Percentiles rank a stretch among this genome's conserved stretches.
These are phyloP conservation scores for Capronia coronata DNA, from an alignment of 2,329 filamentous ascomycete genomes.

Conservation along the genomic window DNA sequence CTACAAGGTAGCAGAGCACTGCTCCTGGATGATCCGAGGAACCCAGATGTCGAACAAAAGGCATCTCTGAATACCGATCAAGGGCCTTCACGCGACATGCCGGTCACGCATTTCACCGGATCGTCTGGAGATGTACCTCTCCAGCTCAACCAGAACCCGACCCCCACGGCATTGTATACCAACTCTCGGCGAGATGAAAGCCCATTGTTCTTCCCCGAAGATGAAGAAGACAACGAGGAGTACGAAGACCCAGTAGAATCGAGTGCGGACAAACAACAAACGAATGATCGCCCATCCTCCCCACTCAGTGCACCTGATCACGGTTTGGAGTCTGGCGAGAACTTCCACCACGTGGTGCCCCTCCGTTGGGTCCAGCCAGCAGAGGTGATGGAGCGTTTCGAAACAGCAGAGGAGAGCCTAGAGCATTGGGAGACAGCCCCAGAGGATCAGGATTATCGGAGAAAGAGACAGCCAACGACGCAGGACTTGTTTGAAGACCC, in stretches of 20 bases:
- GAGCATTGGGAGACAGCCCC: conserved; percentile 16
- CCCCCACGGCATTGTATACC: background rate
- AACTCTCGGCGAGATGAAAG: background rate
- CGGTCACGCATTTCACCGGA: background rate
- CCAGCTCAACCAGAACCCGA: background rate
- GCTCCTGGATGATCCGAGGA: conserved; percentile 3
- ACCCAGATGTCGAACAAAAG: background rate
- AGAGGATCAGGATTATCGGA: background rate
- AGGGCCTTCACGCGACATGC: background rate
- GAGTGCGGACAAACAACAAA: background rate
- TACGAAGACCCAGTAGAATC: background rate
- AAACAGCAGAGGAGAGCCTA: conserved; percentile 16
- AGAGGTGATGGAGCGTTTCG: conserved; percentile 8
- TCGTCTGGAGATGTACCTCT: conserved; percentile 2
- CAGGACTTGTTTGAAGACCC: conserved; percentile 17
- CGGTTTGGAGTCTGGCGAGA: background rate
- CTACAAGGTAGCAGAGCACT: background rate
- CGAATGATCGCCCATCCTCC: background rate
- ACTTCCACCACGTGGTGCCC: background rate
- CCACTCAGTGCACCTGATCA: background rate
- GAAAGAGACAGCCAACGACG: background rate
- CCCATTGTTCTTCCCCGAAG: conserved; percentile 6
- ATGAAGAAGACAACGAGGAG: conserved; percentile 5
- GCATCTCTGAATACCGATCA: conserved; percentile 5
- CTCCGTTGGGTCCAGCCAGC: background rate